Evolutionary conservation across 768 basidiomycete genomes (phyloP).

Genomic region (Peribolospora baueri): DNA sequence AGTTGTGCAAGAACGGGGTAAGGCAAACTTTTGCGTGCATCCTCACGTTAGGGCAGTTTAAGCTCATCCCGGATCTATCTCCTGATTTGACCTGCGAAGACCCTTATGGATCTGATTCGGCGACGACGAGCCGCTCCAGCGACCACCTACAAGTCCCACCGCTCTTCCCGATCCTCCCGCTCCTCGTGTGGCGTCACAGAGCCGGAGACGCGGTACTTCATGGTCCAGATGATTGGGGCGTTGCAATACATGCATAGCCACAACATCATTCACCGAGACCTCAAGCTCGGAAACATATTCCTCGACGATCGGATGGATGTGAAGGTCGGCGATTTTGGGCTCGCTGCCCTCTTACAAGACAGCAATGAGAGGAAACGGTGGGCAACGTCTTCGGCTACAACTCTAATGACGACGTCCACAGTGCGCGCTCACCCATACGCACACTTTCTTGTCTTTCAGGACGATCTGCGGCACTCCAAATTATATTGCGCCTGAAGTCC

Average conservation of each 20-base stretch:
- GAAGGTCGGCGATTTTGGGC: constrained; percentile 90
- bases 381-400: too few relatives aligned
- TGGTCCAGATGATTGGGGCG: constrained; percentile 83
- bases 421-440: neutral
- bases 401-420: neutral
- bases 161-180: constrained; percentile 1
- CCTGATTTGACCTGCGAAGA: constrained; percentile 1
- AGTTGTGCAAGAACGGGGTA: constrained; percentile 63
- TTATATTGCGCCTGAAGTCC: constrained; percentile 91
- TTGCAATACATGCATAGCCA: constrained; percentile 94
- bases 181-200: constrained; percentile 32
- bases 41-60: neutral
- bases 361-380: too few relatives aligned
- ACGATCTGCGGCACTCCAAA: constrained; percentile 98
- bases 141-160: constrained; percentile 18
- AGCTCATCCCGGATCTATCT: too few relatives aligned
- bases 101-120: constrained; percentile 42
- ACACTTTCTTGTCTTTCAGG: constrained; percentile 11
- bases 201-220: constrained; percentile 73
- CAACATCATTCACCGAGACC: constrained; percentile 90
- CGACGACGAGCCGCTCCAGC: constrained; percentile 50
- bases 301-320: constrained; percentile 78
- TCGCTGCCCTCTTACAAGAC: constrained; percentile 43
- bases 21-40: neutral
- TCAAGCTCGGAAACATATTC: constrained; percentile 89